phyloP scores from a whole-genome alignment of 1,284 basidiomycete species.

The Leucoagaricus sp. region DNA sequence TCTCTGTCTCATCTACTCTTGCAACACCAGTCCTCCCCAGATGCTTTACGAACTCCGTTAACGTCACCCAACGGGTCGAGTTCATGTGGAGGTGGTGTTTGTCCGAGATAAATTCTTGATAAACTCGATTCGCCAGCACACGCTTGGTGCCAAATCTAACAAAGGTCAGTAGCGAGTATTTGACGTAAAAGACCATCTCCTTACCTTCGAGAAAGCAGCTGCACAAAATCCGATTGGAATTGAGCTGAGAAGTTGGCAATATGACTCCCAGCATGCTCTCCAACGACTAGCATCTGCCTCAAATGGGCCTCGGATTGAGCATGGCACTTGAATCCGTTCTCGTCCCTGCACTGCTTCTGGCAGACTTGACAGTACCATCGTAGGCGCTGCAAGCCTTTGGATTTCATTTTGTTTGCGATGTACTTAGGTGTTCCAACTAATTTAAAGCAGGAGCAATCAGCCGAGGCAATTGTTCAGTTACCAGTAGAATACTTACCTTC shows the following conservation, averaged over 20 bases:
- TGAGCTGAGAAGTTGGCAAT: slow-evolving; percentile 89
- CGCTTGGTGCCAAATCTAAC: slow-evolving; percentile 89
- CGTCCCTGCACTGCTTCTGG: slow-evolving; percentile 94
- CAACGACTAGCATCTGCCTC: slow-evolving; percentile 94
- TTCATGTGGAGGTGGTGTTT: slow-evolving; percentile 98
- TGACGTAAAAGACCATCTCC: neutral
- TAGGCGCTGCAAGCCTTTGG: slow-evolving; percentile 90
- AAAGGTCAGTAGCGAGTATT: slow-evolving; percentile 4
- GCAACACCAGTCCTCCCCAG: slow-evolving; percentile 88
- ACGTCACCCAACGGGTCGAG: slow-evolving; percentile 94
- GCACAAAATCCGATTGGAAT: slow-evolving; percentile 93
- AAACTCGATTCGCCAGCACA: slow-evolving; percentile 92
- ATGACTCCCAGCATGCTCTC: slow-evolving; percentile 88
- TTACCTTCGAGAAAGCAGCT: slow-evolving; percentile 80
- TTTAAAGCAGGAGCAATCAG: neutral
- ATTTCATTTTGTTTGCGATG: slow-evolving; percentile 94
- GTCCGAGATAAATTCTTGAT: slow-evolving; percentile 98
- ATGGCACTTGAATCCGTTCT: slow-evolving; percentile 97
- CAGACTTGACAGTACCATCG: slow-evolving; percentile 98
- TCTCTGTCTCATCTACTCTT: slow-evolving; percentile 96
- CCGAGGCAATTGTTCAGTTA: neutral
- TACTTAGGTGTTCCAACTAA: slow-evolving; percentile 88
- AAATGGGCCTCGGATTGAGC: slow-evolving; percentile 86
- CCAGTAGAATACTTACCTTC: slow-evolving; percentile 54
- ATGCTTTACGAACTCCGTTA: slow-evolving; percentile 93